Evolutionary conservation across 345 rosid genomes (phyloP).

Genomic region (Eucalyptus erythrocorys): DNA sequence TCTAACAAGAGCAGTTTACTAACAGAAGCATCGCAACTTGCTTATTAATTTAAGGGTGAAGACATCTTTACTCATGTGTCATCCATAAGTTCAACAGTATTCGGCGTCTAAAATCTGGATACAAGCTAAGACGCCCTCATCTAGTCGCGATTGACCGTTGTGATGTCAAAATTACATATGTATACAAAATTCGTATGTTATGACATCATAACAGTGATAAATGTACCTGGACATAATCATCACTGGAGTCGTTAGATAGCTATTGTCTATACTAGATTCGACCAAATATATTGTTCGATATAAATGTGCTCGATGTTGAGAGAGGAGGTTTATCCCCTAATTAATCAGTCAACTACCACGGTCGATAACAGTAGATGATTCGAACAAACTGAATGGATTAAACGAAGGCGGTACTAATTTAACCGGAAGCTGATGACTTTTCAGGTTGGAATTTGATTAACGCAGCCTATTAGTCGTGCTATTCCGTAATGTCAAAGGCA

Average conservation of each 20-base stretch:
- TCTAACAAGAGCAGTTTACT: neutral
- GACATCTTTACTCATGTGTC: neutral
- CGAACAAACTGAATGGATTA: neutral
- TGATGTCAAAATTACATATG: neutral
- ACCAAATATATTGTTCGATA: neutral
- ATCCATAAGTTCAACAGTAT: neutral
- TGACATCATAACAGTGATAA: neutral
- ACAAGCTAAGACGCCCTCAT: neutral
- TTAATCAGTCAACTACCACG: neutral
- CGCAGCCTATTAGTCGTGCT: neutral
- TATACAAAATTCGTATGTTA: neutral
- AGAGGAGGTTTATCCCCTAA: neutral
- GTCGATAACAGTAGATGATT: neutral
- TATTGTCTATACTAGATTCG: neutral
- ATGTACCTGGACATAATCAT: neutral
- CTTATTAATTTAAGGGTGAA: neutral
- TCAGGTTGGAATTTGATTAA: neutral
- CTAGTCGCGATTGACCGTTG: rapidly evolving
- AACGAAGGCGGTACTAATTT: neutral
- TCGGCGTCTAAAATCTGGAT: neutral
- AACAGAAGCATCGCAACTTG: neutral
- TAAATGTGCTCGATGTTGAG: neutral
- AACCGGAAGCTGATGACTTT: neutral
- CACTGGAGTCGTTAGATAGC: neutral
- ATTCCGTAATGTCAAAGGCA: neutral